Evolutionary conservation across 495 filamentous ascomycete species (phyloP).

Genomic region (Xylaria cubensis): DNA sequence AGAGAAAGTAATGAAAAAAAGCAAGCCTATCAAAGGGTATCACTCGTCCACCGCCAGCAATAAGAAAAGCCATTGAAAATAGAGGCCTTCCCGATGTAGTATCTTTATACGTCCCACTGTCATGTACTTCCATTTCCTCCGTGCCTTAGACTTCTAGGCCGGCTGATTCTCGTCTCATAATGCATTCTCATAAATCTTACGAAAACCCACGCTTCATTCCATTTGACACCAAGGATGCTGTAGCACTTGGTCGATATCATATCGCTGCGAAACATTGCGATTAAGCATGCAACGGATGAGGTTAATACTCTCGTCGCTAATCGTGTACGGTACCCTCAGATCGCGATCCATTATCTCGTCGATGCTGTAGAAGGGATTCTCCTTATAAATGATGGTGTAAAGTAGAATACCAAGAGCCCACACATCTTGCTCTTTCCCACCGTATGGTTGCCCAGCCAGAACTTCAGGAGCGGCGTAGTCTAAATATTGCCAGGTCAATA

Average conservation of each 20-base stretch:
- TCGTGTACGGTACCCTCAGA: slow-evolving; percentile 85
- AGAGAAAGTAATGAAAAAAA: neutral
- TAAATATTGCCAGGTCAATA: slow-evolving; percentile 42
- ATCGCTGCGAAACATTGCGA: slow-evolving; percentile 80
- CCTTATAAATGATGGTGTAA: slow-evolving; percentile 98
- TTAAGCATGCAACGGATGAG: slow-evolving; percentile 90
- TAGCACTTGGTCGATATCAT: slow-evolving; percentile 82
- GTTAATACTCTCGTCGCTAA: slow-evolving; percentile 90
- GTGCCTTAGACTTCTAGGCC: slow-evolving; percentile 22
- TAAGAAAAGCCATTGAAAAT: slow-evolving; percentile 7
- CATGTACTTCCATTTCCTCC: slow-evolving; percentile 15
- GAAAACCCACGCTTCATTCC: slow-evolving; percentile 33
- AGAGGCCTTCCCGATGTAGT: slow-evolving; percentile 9
- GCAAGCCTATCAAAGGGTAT: slow-evolving; percentile 17
- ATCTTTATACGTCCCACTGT: slow-evolving; percentile 10
- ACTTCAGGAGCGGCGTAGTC: slow-evolving; percentile 99
- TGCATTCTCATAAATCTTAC: slow-evolving; percentile 14
- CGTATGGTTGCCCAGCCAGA: slow-evolving; percentile 89
- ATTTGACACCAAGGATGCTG: slow-evolving; percentile 79
- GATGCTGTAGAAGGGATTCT: slow-evolving; percentile 99
- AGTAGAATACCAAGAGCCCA: slow-evolving; percentile 98
- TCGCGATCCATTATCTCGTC: slow-evolving; percentile 99
- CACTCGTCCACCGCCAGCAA: slow-evolving; percentile 23
- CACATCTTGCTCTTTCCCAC: slow-evolving; percentile 96
- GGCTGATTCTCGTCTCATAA: slow-evolving; percentile 15